A percentile compares a stretch with the other conserved stretches of the same genome.
These are phyloP conservation scores for Exutisphaerella laricina DNA, from an alignment of 2,329 filamentous ascomycete genomes.

Conservation along the genomic window DNA sequence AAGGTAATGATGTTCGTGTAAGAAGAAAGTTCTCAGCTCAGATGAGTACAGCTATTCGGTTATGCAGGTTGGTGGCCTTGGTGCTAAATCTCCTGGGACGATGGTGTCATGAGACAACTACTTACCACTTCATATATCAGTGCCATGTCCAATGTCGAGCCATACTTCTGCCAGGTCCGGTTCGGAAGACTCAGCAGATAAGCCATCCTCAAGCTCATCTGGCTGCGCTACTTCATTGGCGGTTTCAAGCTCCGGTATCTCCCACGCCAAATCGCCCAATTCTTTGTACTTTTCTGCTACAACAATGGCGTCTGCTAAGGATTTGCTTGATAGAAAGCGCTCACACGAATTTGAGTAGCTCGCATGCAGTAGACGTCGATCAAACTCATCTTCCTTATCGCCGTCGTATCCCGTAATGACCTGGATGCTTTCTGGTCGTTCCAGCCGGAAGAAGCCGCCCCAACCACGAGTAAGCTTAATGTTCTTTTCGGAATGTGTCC, in stretches of 20 bases:
- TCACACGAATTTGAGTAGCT: neutral
- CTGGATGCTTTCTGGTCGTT: neutral
- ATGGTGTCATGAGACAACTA: too few species aligned
- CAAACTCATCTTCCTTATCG: neutral
- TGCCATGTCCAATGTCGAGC: neutral
- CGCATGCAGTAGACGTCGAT: neutral
- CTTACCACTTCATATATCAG: neutral
- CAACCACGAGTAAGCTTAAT: neutral
- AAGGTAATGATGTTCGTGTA: too few species aligned
- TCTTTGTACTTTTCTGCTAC: neutral
- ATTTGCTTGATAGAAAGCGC: neutral
- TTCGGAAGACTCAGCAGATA: slow-evolving; percentile 1
- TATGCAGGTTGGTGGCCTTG: too few species aligned
- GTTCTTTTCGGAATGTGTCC: neutral
- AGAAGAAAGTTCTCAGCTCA: too few species aligned
- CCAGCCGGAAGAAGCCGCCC: neutral
- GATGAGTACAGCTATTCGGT: too few species aligned
- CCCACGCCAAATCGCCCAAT: neutral
- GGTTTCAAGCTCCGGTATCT: neutral
- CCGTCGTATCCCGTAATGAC: neutral
- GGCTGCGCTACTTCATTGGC: neutral
- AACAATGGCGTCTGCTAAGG: neutral
- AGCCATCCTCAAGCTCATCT: neutral
- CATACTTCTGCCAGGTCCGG: too few species aligned
- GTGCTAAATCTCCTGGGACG: too few species aligned